Evolutionary conservation across 2,329 filamentous ascomycete species (phyloP).

Genomic region (Colletotrichum lentis): DNA sequence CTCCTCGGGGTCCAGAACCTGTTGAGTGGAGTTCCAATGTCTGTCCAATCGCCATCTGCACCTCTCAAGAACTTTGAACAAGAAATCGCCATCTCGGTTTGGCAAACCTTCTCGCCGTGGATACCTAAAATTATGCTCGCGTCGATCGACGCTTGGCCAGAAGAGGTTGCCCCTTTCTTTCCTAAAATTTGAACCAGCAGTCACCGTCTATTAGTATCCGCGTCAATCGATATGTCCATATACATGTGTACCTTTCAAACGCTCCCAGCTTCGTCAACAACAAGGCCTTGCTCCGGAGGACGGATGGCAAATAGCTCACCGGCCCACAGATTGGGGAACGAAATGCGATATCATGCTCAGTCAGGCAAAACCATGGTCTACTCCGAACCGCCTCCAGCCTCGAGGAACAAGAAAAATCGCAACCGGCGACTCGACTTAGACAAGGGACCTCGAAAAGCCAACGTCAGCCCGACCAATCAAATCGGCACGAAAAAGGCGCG

Average conservation of each 20-base stretch:
- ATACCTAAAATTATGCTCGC: no score
- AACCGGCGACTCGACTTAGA: neutral
- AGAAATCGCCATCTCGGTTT: no score
- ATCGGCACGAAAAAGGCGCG: constrained; percentile 27
- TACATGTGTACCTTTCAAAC: no score
- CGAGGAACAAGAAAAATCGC: neutral
- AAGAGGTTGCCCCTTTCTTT: no score
- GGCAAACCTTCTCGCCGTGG: no score
- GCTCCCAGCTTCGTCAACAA: no score
- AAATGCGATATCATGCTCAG: neutral
- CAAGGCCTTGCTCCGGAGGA: neutral
- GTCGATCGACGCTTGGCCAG: no score
- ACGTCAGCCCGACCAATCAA: constrained; percentile 15
- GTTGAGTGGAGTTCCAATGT: constrained; percentile 11
- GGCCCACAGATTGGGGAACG: neutral
- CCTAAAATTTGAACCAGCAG: no score
- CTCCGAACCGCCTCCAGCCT: neutral
- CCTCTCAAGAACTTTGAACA: neutral
- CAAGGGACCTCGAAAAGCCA: neutral
- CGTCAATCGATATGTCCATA: no score
- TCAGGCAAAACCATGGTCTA: neutral
- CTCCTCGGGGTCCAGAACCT: neutral
- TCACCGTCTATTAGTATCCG: no score
- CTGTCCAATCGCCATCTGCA: neutral
- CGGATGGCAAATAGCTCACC: neutral